Evolutionary conservation across 495 filamentous ascomycete species (phyloP), one percentile per base, ranked within the genome.

Genomic region (Aspergillus olivimuriae): DNA sequence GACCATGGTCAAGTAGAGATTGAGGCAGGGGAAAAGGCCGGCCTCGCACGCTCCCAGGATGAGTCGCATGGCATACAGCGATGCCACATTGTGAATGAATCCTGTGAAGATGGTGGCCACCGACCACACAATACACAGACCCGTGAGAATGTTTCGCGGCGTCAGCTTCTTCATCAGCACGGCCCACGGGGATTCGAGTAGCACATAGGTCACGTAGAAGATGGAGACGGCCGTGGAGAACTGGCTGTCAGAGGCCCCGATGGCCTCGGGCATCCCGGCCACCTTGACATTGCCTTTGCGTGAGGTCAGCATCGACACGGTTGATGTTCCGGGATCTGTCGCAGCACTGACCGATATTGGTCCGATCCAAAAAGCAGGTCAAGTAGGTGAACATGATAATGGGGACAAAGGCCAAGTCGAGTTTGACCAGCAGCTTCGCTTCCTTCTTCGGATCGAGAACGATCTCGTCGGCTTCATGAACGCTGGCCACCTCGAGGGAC

Each of bases 1-100:
- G 11, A 75, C 70, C 55, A 70, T 64, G 1, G 69, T 72, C 18
- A 75, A 41, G 39, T 80, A 77, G 31, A 77, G 55, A 26, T 73
- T 69, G 14, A 77, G 62, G 20, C 76, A 76, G 0, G 87, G 87
- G 51, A 90, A 87, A 6, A 90, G 70, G 3, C 81, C 81, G 0
- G 80, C 81, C 57, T 86, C 83, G 26, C 78, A 74, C 1, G 64
- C 68, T 3, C 83, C 83, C 0, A 86, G 65, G 34, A 87, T 68
- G 5, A 86, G 52, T 11, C 82, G 69, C n/a, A 70, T 73, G 9
- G 74, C 79, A 38, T 75, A 66, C 10, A 80, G 59, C 19, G 69
- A 59, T 5, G 53, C 68, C 18, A 75, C 68, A 35, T 59, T 72
- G 12, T 68, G 50, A 4, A 76, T 62, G 34, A 78, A 75, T 5